Evolutionary conservation across 2,329 filamentous ascomycete genomes (phyloP), one percentile per base, ranked within the genome.

Genomic region (Epichloe elymi): DNA sequence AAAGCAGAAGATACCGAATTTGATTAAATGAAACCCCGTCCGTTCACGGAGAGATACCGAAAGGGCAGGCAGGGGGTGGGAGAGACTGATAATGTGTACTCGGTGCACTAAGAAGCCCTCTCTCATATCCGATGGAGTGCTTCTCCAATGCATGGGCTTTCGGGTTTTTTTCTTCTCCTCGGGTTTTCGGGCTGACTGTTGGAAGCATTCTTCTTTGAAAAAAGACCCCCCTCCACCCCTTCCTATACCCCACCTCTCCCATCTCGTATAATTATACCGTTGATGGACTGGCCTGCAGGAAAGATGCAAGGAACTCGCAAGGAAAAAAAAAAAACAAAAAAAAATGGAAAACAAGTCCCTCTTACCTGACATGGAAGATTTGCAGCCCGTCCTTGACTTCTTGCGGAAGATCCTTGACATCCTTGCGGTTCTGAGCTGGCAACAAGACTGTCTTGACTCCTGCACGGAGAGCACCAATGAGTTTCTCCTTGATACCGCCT

Each of bases 401-500:
- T 56, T 85, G 76, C 0, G 93, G 93, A 51, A 97, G 74, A 68
- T 97, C 91, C 67, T 86, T 86, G 53, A 86, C 85, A 64, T 98
- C 93, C 70, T 97, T 97, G 56, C 83, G 79, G 66, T 98, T 98
- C 59, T 87, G 85, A 35, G 84, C 79, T 3, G 93, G 93, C 7
- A 98, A 73, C 54, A 98, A 67, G 7, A 98, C 91, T 35, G 88
- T 91, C 76, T 95, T 95, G 55, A 98, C 91, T 30, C 93, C 93
- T 2, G 93, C 93, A 51, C 91, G 79, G 63, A 94, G 74, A 8
- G 93, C 93, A 20, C 93, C 93, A 63, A 98, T 97, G 49, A 97
- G 76, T 69, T 98, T 98, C 79, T 98, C 91, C 70, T 97, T 96
- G 71, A 98, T 97, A 17, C 93, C 93, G 49, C 93, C 93, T 37